Base-by-base conservation (phyloP, 2,329 filamentous ascomycete species). In the Diaporthe longicolla region DNA sequence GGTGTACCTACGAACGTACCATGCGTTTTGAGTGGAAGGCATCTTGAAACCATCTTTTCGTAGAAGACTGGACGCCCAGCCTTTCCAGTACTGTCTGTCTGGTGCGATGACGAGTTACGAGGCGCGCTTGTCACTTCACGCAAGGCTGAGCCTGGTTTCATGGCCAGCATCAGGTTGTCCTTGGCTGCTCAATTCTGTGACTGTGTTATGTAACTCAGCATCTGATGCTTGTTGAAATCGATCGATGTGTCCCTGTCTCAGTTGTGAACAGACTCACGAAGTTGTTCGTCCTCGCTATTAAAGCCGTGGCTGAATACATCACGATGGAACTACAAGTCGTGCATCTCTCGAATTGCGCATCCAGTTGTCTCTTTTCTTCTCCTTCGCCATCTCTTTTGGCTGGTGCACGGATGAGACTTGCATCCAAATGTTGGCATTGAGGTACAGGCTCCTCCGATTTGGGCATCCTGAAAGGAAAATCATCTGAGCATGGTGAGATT, bases 1-100 rank as follows among this genome's bases (percentile, higher is more conserved):
- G 24, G 13, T 11, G 2, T 15, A 29, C 8, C 8, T 19, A 54
- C 32, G 9, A n/a, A 54, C 26, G 21, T 37, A 29, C 45, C 29
- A 54, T 54, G 48, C 32, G 15, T 37, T 52, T 68, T 26, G 63
- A 24, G n/a, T 26, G 48, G n/a, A 40, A 54, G 45, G 10, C 63
- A 26, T 54, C 63, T 54, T 68, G 63, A 68, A 68, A 68, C 63
- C 37, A n/a, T 54, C 15, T 26, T 5, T 19, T n/a, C n/a, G 5
- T 32, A 54, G 45, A 66, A 52, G 45, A 37, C 63, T 66, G 45
- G 63, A 66, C 45, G 63, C 63, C 63, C 63, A 66, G 63, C 29
- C 45, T 19, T n/a, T 8, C 29, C 21, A 21, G 45, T 26, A 8
- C 43, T 17, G 63, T 32, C 19, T 21, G 29, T 19, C 13, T 48